Base-by-base conservation (phyloP, 2,329 filamentous ascomycete genomes). In the Cylindrodendrum hubeiense region DNA sequence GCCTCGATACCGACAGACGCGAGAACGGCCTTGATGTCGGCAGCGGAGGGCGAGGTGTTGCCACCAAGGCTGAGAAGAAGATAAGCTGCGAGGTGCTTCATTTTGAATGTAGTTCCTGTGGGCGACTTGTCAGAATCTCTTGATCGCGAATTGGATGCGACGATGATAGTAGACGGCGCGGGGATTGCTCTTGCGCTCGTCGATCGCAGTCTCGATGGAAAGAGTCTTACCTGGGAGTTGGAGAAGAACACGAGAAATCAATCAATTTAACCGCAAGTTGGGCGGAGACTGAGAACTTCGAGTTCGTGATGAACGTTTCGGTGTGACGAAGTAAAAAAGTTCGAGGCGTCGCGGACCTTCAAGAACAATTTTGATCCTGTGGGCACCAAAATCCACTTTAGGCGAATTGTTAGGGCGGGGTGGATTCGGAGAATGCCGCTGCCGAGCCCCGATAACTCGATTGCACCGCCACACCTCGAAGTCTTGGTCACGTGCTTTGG, bases 11-110 rank as follows among this genome's bases (percentile, higher is more conserved):
- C 96, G 80, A 98, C 96, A 76, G 95, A 93, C 79, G 90, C 90
- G 82, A 99, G 93, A 79, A 99, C 94, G 71, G 80, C 82, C 88
- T 93, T 96, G 89, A 99, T 86, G 82, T 98, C 95, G 75, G 84
- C 83, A 78, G 93, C 93, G 73, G 93, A 94, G 78, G 96, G 96
- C 72, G 90, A 90, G 87, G 89, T 83, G 90, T 98, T 98, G 86
- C 96, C 96, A 83, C 89, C 95, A 77, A 98, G 92, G 87, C 87
- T 86, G 84, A 98, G 93, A 82, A 99, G 95, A 81, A 99, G 94
- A 91, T 97, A 98, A 83, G 96, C 95, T 83, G 96, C 96, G 88
- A 99, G 92, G 88, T 98, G 92, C 95, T 99, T 98, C 96, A 99
- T 98, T 94, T 91, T 97, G 83, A 78, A 76, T 72, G 78, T 75